These are phyloP conservation scores for Fragilariopsis cylindrus DNA, from an alignment of 108 stramenopile species.

Conservation along the genomic window DNA sequence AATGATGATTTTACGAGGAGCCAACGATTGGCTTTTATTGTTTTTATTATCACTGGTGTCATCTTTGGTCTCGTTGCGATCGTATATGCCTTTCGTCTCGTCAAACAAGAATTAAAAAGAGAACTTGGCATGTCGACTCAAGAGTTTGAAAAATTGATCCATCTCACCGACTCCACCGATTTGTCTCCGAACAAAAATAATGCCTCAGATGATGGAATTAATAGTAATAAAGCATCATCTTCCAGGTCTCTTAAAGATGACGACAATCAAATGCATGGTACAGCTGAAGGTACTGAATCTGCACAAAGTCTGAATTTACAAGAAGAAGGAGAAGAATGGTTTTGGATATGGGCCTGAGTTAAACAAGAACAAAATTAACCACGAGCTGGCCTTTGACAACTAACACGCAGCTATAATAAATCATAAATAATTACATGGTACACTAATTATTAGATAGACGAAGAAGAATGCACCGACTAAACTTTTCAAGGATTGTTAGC, in stretches of 20 bases:
- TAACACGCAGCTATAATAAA: no score
- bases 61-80: slow-evolving; percentile 28
- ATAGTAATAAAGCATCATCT: no score
- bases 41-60: slow-evolving; percentile 23
- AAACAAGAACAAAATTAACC: neutral
- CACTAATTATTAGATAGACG: no score
- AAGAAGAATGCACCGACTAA: no score
- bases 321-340: slow-evolving; percentile 41
- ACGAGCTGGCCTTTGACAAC: no score
- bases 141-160: slow-evolving; percentile 23
- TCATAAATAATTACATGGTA: no score
- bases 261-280: slow-evolving; percentile 1
- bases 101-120: slow-evolving; percentile 24
- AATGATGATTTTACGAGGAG: slow-evolving; percentile 7
- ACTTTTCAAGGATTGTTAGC: no score
- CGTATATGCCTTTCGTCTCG: slow-evolving; percentile 25
- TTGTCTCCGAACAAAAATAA: no score
- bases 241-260: no score
- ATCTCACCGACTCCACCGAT: neutral
- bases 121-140: slow-evolving; percentile 28
- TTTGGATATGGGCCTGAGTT: slow-evolving; percentile 40
- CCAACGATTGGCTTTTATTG: slow-evolving; percentile 15
- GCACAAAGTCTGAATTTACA: neutral
- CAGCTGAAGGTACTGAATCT: neutral
- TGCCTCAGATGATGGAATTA: no score